Conservation (phyloP, 2,329 filamentous ascomycete genomes). For the Neofusicoccum kwambonambiense region DNA sequence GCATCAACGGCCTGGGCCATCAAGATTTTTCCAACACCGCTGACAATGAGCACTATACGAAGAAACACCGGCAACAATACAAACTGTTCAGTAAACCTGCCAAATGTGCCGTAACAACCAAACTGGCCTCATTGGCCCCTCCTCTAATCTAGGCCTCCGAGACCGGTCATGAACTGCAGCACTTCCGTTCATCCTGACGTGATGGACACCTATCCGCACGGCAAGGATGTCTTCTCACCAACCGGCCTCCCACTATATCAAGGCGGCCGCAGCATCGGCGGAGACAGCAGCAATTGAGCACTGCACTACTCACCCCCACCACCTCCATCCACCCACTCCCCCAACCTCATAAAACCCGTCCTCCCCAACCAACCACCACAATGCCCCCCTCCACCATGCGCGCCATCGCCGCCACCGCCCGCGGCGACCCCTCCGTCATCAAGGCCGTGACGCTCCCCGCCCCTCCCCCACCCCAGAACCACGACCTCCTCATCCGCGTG, state of each 20-base stretch:
- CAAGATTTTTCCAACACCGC: no score
- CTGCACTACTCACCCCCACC: background rate
- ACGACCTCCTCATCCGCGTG: conserved; percentile 39
- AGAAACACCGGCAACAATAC: background rate
- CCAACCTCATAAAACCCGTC: no score
- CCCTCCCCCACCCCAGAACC: conserved; percentile 29
- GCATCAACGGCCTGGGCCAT: no score
- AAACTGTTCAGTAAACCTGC: no score
- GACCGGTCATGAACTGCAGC: background rate
- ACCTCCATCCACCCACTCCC: background rate
- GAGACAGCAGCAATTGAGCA: no score
- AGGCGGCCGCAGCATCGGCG: background rate
- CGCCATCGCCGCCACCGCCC: conserved; percentile 31
- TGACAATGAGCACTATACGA: background rate
- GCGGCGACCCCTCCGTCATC: conserved; percentile 29
- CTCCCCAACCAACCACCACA: background rate
- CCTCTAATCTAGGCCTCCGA: background rate
- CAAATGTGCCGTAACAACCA: no score
- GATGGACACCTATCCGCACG: background rate
- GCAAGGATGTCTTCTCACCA: background rate
- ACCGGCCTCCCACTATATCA: background rate
- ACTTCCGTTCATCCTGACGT: conserved; percentile 1
- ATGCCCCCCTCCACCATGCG: conserved; percentile 25
- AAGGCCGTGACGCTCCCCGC: conserved; percentile 30
- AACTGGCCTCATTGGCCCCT: background rate